A percentile compares a stretch with the other conserved stretches of the same genome.
phyloP scores from a whole-genome alignment of 176 grass and related monocot genomes.

The Poa pratensis region DNA sequence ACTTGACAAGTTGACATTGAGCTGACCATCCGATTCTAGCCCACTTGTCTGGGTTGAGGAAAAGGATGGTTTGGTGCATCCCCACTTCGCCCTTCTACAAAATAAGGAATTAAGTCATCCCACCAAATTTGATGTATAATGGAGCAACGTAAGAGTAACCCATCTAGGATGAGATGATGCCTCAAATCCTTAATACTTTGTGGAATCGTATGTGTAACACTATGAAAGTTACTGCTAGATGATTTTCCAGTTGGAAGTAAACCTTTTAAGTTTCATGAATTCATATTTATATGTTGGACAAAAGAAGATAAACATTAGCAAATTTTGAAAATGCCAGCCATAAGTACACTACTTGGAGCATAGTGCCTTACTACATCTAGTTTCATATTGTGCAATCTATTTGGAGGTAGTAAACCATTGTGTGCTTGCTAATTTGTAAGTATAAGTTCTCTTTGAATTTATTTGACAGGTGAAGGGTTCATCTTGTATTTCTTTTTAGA shows the following conservation, averaged over 20 bases:
- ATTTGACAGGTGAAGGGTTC: background rate
- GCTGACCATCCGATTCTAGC: background rate
- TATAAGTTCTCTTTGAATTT: background rate
- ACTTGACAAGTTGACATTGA: background rate
- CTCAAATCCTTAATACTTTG: conserved; percentile 8
- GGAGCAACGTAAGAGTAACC: background rate
- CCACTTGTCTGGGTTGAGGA: background rate
- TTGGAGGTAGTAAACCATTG: background rate
- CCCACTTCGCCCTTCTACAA: background rate
- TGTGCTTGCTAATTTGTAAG: background rate
- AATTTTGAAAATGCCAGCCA: background rate
- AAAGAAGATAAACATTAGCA: conserved; percentile 31
- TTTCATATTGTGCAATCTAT: background rate
- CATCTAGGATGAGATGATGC: conserved; percentile 16
- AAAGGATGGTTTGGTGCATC: background rate
- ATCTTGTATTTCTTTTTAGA: background rate
- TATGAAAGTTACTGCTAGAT: conserved; percentile 27
- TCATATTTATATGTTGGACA: conserved; percentile 23
- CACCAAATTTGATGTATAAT: background rate
- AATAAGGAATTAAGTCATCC: background rate
- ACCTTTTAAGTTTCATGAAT: conserved; percentile 33
- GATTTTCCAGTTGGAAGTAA: conserved; percentile 32
- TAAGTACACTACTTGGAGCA: background rate
- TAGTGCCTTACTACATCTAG: background rate
- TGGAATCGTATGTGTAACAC: background rate